Evolutionary conservation across 352 stramenopile genomes (phyloP), one percentile per base, ranked within the genome.

Genomic region (Peronospora belbahrii): DNA sequence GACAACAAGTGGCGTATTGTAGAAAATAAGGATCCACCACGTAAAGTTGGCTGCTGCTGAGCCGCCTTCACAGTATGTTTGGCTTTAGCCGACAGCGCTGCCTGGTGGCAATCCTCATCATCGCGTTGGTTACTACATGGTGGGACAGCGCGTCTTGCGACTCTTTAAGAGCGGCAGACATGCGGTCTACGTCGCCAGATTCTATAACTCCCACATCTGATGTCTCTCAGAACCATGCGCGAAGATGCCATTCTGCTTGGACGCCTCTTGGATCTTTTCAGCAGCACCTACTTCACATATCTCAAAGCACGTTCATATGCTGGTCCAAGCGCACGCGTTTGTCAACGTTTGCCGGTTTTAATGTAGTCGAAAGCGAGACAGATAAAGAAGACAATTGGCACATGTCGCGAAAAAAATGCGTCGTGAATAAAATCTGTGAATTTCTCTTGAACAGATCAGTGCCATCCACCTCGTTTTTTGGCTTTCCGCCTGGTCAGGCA

Each of bases 101-200:
- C 80, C 35, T 92, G 73, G 24, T 77, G 0, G 80, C 80, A 47
- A 92, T 86, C 30, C 77, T 66, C 76, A 92, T 85, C 58, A 86
- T 87, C 2, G 77, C 80, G 41, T 89, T 74, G 42, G 83, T 83
- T 37, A 88, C 63, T 6, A 72, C 82, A 53, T 59, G 73, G 23
- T n/a, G 70, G 44, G 89, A 89, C 9, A 89, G 56, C 19, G 64
- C 67, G 28, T 86, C 61, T 50, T 88, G 77, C 7, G 88, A 44
- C 34, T 74, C 51, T 22, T 59, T 56, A 6, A 89, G 48, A 11
- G 71, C 70, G 3, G 53, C 59, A n/a, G 64, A 65, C 73, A 92
- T 88, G 23, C 66, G 52, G 17, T 64, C 53, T 22, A 71, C 63
- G 18, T 87, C 60, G 9, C 65, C 67, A 8, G 70, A 81, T 19